phyloP scores from a whole-genome alignment of 208 protist species.

The Herpetomonas tarakana region DNA sequence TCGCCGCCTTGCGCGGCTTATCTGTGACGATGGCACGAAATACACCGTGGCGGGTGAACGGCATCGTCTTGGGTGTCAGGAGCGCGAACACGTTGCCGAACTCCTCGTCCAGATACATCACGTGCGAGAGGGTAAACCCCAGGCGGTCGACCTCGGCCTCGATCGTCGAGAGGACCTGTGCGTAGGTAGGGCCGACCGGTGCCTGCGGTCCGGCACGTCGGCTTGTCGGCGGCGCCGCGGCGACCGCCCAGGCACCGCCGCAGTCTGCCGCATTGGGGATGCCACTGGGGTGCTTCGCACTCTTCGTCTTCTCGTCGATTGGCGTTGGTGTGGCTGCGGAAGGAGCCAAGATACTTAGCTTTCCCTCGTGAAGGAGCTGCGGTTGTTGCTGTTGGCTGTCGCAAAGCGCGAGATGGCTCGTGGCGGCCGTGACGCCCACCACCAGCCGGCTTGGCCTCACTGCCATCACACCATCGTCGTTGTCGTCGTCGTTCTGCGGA shows the following conservation, averaged over 20 bases:
- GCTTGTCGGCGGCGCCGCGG: too few species aligned
- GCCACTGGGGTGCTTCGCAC: background rate
- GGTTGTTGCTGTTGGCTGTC: background rate
- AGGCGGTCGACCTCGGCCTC: constrained; percentile 1
- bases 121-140: constrained; percentile 4
- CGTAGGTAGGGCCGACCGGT: background rate
- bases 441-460: background rate
- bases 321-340: too few species aligned
- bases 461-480: background rate
- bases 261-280: too few species aligned
- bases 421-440: background rate
- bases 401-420: background rate
- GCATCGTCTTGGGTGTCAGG: constrained; percentile 13
- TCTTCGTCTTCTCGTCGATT: background rate
- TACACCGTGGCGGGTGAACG: background rate
- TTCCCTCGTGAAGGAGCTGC: background rate
- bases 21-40: constrained; percentile 11
- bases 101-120: constrained; percentile 15
- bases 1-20: background rate
- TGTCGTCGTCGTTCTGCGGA: background rate
- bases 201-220: too few species aligned
- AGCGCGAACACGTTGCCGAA: constrained; percentile 9
- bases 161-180: constrained; percentile 7
- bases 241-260: background rate
- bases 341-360: too few species aligned